Evolutionary conservation across 371 early-diverging fungal species (phyloP).

Genomic region (Rhizomucor miehei): DNA sequence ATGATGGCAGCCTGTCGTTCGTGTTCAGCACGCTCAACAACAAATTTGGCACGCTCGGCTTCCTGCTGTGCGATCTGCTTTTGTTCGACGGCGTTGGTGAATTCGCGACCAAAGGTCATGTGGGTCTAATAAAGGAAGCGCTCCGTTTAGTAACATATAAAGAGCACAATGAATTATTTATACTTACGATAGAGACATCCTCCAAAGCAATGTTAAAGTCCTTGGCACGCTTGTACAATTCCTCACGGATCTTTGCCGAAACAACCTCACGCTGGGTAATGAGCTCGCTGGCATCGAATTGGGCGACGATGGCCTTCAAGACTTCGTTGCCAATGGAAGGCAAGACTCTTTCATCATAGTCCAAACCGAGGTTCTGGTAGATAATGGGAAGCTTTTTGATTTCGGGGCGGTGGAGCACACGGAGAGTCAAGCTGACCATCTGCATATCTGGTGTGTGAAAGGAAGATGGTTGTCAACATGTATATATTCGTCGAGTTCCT

Average conservation of each 20-base stretch:
- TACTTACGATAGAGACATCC: slow-evolving; percentile 95
- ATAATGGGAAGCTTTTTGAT: slow-evolving; percentile 73
- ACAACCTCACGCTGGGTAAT: slow-evolving; percentile 98
- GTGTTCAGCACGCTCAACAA: slow-evolving; percentile 95
- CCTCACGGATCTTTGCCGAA: slow-evolving; percentile 92
- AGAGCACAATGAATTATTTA: too few species aligned
- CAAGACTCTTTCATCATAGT: slow-evolving; percentile 97
- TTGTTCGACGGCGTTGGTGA: slow-evolving; percentile 89
- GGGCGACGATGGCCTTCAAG: slow-evolving; percentile 97
- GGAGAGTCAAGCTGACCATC: slow-evolving; percentile 89
- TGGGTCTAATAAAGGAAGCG: slow-evolving; percentile 70
- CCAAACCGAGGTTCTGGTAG: slow-evolving; percentile 90
- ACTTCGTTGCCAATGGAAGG: slow-evolving; percentile 99
- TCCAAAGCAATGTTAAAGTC: slow-evolving; percentile 96
- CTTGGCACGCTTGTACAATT: slow-evolving; percentile 88
- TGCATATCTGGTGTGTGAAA: slow-evolving; percentile 68
- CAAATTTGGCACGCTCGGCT: slow-evolving; percentile 94
- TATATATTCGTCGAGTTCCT: background rate
- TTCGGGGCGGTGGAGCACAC: slow-evolving; percentile 94
- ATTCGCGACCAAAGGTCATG: slow-evolving; percentile 96
- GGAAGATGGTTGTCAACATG: background rate
- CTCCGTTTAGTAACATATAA: background rate
- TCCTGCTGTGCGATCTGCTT: slow-evolving; percentile 96
- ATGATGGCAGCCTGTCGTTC: slow-evolving; percentile 97
- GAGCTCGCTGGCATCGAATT: slow-evolving; percentile 96